Percentiles rank a stretch among this genome's conserved stretches.
phyloP scores from a whole-genome alignment of 169 alveolate species.

The Perkinsus olseni region DNA sequence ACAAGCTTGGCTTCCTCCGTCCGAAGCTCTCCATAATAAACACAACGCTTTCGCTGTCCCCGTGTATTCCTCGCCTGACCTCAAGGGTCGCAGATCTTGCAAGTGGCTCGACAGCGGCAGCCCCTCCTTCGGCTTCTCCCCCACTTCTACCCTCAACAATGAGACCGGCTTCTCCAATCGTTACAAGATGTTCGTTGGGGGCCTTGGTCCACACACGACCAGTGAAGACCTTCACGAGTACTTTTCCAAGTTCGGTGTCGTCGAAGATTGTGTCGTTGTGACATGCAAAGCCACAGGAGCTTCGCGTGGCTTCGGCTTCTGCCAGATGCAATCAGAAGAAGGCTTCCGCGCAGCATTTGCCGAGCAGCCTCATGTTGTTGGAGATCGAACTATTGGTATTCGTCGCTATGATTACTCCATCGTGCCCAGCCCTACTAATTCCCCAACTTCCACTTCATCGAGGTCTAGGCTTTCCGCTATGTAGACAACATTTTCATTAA shows the following conservation, averaged over 20 bases:
- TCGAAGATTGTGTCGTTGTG: not conserved
- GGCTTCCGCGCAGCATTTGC: not conserved
- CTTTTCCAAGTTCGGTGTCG: not conserved
- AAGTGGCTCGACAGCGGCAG: not conserved
- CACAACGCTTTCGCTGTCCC: not conserved
- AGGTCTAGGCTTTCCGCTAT: too few species aligned
- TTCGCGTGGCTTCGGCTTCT: not conserved
- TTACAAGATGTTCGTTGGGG: not conserved
- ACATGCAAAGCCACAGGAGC: not conserved
- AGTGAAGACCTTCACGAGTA: not conserved
- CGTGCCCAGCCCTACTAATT: too few species aligned
- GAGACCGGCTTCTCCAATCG: not conserved
- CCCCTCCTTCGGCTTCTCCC: not conserved
- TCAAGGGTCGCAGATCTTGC: too few species aligned
- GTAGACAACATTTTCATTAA: too few species aligned
- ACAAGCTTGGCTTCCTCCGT: not conserved
- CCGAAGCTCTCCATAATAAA: not conserved
- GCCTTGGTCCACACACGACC: not conserved
- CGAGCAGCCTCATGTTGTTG: not conserved
- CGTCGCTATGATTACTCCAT: not conserved
- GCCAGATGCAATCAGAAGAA: not conserved
- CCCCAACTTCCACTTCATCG: too few species aligned
- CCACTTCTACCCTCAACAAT: not conserved
- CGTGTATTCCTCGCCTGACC: not conserved
- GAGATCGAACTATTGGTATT: not conserved